Conservation (phyloP, 352 stramenopile species). For the Phytophthora uliginosa region DNA sequence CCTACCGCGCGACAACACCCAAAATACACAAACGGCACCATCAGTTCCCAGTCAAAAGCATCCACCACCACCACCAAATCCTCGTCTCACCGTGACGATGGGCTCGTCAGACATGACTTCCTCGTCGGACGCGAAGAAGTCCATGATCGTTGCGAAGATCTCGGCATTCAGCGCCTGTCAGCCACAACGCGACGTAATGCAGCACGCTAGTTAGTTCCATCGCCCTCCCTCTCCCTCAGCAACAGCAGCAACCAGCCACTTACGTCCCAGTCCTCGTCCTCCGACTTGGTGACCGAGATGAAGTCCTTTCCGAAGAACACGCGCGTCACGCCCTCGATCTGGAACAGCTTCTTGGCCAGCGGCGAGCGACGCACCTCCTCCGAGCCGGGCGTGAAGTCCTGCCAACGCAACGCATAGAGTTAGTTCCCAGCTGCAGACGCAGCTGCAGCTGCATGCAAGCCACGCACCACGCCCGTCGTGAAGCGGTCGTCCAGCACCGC, state of each 20-base stretch:
- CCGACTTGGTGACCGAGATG: constrained; percentile 98
- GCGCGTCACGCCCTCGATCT: constrained; percentile 96
- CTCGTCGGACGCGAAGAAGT: constrained; percentile 95
- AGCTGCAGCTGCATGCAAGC: neutral
- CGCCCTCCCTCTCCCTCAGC: too few relatives aligned
- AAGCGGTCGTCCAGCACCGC: constrained; percentile 92
- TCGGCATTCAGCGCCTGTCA: constrained; percentile 84
- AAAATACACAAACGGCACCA: neutral
- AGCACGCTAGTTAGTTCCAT: neutral
- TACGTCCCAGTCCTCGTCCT: constrained; percentile 95
- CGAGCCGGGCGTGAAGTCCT: constrained; percentile 89
- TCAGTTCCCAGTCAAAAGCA: constrained; percentile 1
- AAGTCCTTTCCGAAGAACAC: constrained; percentile 99
- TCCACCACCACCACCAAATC: neutral
- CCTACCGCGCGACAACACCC: constrained; percentile 37
- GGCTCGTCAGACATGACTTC: constrained; percentile 92
- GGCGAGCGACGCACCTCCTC: constrained; percentile 93
- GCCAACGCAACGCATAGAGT: neutral
- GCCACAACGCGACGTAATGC: neutral
- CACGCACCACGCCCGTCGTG: constrained; percentile 73
- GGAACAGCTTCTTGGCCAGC: constrained; percentile 97
- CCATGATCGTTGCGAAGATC: constrained; percentile 98
- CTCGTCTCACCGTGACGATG: constrained; percentile 69
- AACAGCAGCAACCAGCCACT: constrained; percentile 23
- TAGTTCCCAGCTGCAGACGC: neutral